Percentiles rank a stretch among this genome's conserved stretches.
Conservation (phyloP, 352 stramenopile genomes). For the Discostella stelligera region DNA sequence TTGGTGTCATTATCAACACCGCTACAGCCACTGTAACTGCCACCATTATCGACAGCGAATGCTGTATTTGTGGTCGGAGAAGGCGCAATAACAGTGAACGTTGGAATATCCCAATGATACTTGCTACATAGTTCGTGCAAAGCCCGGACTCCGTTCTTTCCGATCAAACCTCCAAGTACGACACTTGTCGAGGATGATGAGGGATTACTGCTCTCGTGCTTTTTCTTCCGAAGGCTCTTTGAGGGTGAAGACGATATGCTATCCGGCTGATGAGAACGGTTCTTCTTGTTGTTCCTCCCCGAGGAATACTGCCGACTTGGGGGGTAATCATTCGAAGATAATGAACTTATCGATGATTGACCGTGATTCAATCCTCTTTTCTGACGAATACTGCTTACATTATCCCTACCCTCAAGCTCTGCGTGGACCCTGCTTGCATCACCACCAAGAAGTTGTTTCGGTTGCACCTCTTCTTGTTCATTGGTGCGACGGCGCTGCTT, state of each 20-base stretch:
- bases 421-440: background rate
- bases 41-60: conserved; percentile 6
- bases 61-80: background rate
- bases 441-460: background rate
- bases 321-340: conserved; percentile 25
- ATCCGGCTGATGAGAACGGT: conserved; percentile 33
- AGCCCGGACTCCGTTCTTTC: conserved; percentile 70
- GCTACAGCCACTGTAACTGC: background rate
- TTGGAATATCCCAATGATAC: conserved; percentile 51
- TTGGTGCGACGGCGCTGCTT: conserved; percentile 24
- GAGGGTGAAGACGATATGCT: background rate
- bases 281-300: conserved; percentile 46
- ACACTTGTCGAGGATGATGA: conserved; percentile 32
- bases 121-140: conserved; percentile 78
- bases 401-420: conserved; percentile 1
- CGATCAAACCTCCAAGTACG: conserved; percentile 53
- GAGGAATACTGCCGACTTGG: background rate
- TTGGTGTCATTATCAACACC: conserved; percentile 6
- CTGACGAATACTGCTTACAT: conserved; percentile 19
- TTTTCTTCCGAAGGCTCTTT: background rate
- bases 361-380: conserved; percentile 42
- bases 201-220: background rate
- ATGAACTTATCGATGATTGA: conserved; percentile 37
- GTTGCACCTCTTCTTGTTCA: conserved; percentile 8
- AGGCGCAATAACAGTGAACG: conserved; percentile 30